Evolutionary conservation across 176 grass and related monocot genomes (phyloP).

Genomic region (Metroxylon sagu): DNA sequence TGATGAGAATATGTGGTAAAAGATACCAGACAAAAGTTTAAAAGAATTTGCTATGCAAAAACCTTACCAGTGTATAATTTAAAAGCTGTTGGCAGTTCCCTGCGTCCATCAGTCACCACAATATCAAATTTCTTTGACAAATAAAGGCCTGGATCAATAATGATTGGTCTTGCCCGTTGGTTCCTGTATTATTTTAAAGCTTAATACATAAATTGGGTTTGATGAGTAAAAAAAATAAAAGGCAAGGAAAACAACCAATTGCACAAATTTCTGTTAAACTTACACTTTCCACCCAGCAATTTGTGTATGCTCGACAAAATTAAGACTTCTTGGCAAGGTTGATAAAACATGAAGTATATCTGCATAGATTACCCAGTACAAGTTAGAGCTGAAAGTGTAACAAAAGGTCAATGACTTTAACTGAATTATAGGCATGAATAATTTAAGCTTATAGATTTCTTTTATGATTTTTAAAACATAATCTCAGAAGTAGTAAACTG

Average conservation of each 20-base stretch:
- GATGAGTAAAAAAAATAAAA: conserved; percentile 9
- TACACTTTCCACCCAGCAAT: conserved; percentile 95
- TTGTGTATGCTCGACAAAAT: conserved; percentile 93
- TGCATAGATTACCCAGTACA: conserved; percentile 30
- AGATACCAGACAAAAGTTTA: background rate
- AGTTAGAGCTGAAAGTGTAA: background rate
- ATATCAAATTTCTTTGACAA: conserved; percentile 91
- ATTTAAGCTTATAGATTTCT: too few species aligned
- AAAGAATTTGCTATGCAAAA: background rate
- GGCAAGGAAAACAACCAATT: background rate
- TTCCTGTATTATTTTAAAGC: conserved; percentile 29
- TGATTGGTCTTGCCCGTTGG: conserved; percentile 68
- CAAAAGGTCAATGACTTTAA: too few species aligned
- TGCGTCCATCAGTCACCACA: conserved; percentile 50
- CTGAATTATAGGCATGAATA: too few species aligned
- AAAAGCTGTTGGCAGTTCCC: conserved; percentile 87
- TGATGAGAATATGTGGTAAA: too few species aligned
- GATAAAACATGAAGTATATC: conserved; percentile 99
- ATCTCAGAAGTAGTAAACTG: too few species aligned
- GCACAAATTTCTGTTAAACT: conserved; percentile 16
- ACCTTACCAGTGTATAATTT: conserved; percentile 79
- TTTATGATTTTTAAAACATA: too few species aligned
- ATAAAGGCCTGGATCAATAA: conserved; percentile 90
- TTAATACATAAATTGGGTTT: conserved; percentile 3
- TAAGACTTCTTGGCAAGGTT: conserved; percentile 85